phyloP scores from a whole-genome alignment of 106 monocot genomes.

The Gastrodia elata region DNA sequence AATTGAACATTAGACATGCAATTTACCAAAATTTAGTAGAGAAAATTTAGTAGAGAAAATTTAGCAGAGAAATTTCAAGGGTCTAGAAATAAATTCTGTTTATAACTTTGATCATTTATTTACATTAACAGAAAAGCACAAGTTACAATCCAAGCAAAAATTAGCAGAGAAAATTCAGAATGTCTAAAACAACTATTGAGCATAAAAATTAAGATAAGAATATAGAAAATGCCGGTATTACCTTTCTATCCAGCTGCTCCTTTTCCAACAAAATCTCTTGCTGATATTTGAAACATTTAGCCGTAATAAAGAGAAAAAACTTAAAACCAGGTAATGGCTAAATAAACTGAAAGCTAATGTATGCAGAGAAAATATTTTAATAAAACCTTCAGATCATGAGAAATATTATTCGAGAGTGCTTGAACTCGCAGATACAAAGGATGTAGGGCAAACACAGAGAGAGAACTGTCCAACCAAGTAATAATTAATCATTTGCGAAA shows the following conservation, averaged over 20 bases:
- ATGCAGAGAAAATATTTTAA: not conserved
- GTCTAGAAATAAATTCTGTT: not conserved
- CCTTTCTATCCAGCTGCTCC: slow-evolving; percentile 49
- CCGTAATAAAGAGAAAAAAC: not conserved
- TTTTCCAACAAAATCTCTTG: slow-evolving; percentile 57
- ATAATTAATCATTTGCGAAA: not conserved
- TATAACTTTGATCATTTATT: not conserved
- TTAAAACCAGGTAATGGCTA: slow-evolving; percentile 1
- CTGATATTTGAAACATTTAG: slow-evolving; percentile 20
- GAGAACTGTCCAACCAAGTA: slow-evolving; percentile 56
- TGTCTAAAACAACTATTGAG: not conserved
- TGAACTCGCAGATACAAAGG: slow-evolving; percentile 86
- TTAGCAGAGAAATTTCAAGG: not conserved
- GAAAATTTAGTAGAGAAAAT: not conserved
- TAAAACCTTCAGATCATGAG: slow-evolving; percentile 61
- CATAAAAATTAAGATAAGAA: not conserved
- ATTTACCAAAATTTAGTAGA: not conserved
- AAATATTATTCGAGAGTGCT: slow-evolving; percentile 60
- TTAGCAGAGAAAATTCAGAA: not conserved
- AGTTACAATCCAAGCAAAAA: not conserved
- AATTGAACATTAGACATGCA: not conserved
- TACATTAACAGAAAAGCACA: not conserved
- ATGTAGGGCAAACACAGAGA: slow-evolving; percentile 94
- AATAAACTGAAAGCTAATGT: slow-evolving; percentile 5
- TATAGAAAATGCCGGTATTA: slow-evolving; percentile 7